Percentiles rank a stretch among this genome's conserved stretches.
Conservation (phyloP, 2,329 filamentous ascomycete genomes). For the Fusarium sp. region DNA sequence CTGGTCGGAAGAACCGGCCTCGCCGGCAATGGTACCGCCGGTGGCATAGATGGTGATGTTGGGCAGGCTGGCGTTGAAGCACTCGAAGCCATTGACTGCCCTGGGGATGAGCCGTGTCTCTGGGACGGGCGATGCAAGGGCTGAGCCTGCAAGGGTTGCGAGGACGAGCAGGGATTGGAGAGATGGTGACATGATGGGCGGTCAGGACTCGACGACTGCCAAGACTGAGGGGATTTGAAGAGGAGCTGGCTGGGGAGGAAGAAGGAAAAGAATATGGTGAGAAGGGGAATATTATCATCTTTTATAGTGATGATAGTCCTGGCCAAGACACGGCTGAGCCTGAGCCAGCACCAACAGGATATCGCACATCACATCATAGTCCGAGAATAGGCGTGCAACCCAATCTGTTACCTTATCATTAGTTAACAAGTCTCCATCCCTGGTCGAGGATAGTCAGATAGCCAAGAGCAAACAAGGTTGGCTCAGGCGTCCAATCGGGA, state of each 20-base stretch:
- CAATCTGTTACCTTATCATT: conserved; percentile 35
- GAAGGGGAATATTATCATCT: not conserved
- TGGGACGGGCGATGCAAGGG: conserved; percentile 30
- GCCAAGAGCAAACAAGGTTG: conserved; percentile 7
- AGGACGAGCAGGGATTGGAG: conserved; percentile 25
- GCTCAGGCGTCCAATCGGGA: conserved; percentile 12
- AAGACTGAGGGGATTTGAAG: not conserved
- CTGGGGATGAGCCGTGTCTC: conserved; percentile 10
- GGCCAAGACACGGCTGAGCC: not conserved
- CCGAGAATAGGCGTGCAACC: conserved; percentile 12
- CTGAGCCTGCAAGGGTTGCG: conserved; percentile 20
- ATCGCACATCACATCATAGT: conserved; percentile 14
- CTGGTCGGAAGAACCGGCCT: conserved; percentile 59
- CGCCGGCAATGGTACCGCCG: conserved; percentile 70
- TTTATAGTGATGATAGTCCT: conserved; percentile 21
- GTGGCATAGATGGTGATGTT: conserved; percentile 68
- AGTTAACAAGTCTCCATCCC: conserved; percentile 23
- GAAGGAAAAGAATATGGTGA: not conserved
- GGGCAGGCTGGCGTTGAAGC: conserved; percentile 54
- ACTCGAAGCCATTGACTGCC: conserved; percentile 28
- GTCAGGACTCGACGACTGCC: not conserved
- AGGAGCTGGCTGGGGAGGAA: not conserved
- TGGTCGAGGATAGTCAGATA: conserved; percentile 12
- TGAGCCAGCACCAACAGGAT: not conserved
- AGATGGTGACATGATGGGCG: conserved; percentile 23